Percentiles rank a stretch among this genome's conserved stretches.
These are phyloP conservation scores for Diplodia scrobiculata DNA, from an alignment of 2,329 filamentous ascomycete species.

Conservation along the genomic window DNA sequence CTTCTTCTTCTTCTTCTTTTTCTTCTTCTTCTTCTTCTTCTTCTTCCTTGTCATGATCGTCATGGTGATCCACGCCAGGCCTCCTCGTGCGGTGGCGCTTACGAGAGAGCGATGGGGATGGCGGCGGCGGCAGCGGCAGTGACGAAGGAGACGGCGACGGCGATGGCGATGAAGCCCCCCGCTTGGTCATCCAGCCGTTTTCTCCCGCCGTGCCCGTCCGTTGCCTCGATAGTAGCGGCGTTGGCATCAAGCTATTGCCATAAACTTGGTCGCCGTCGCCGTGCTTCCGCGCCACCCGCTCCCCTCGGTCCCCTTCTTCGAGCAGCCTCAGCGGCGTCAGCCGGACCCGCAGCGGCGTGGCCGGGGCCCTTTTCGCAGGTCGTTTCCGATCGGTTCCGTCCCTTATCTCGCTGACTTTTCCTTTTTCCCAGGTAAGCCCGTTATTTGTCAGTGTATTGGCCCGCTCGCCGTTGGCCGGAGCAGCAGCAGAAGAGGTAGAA, in stretches of 20 bases:
- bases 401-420: not conserved
- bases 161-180: not conserved
- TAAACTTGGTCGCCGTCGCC: not conserved
- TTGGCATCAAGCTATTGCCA: no score
- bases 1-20: not conserved
- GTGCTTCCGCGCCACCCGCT: not conserved
- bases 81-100: not conserved
- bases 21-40: not conserved
- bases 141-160: not conserved
- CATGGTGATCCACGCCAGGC: not conserved
- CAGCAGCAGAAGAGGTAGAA: not conserved
- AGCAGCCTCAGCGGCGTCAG: not conserved
- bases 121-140: not conserved
- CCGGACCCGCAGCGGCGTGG: not conserved
- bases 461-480: not conserved
- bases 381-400: not conserved
- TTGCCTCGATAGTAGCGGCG: no score
- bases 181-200: not conserved
- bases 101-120: not conserved
- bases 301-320: not conserved
- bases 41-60: not conserved
- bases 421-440: not conserved
- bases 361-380: not conserved
- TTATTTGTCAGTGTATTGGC: not conserved
- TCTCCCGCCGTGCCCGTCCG: not conserved